phyloP scores from a whole-genome alignment of 345 rosid genomes.

The Triadica sebifera region DNA sequence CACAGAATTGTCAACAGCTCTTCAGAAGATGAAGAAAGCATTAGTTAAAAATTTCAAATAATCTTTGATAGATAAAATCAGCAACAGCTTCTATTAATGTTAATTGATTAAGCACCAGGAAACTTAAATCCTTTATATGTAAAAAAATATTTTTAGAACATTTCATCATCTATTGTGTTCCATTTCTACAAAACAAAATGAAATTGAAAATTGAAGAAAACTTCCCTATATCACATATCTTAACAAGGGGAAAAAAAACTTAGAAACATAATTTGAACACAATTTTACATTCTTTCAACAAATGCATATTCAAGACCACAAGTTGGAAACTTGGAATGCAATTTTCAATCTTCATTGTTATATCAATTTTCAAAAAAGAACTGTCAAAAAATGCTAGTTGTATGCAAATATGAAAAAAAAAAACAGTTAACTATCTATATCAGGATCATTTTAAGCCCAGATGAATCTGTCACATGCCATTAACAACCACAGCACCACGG shows the following conservation, averaged over 20 bases:
- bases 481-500: slow-evolving; percentile 4
- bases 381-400: neutral
- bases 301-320: neutral
- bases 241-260: no score
- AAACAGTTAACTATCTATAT: no score
- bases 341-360: neutral
- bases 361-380: neutral
- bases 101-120: no score
- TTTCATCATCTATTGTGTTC: neutral
- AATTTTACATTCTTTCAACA: neutral
- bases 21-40: neutral
- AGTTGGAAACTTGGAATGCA: neutral
- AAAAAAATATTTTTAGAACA: neutral
- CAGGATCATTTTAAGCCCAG: neutral
- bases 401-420: no score
- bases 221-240: no score
- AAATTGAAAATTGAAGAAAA: neutral
- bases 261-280: no score
- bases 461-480: slow-evolving; percentile 19
- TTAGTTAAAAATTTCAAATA: neutral
- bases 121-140: neutral
- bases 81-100: neutral
- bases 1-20: neutral
- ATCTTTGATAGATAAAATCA: no score
- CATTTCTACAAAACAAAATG: neutral